Evolutionary conservation across 495 filamentous ascomycete species (phyloP).

Genomic region (Aspergillus panamensis): DNA sequence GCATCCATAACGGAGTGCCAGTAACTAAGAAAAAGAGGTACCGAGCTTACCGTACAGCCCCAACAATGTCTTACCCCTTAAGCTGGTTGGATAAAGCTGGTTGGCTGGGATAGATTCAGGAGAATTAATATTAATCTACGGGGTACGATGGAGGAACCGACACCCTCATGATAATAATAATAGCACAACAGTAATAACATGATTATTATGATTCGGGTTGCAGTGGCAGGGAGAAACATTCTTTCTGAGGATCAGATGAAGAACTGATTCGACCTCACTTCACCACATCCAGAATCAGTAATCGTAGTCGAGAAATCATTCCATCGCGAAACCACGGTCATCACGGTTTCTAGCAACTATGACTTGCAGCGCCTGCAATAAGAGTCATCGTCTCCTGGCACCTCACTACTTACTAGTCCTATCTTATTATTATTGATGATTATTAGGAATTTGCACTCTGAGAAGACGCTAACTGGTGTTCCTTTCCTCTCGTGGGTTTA

Average conservation of each 20-base stretch:
- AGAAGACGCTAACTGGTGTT: constrained; percentile 14
- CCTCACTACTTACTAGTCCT: not conserved
- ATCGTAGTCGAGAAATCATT: not conserved
- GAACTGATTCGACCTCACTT: too few species aligned
- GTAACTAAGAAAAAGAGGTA: constrained; percentile 4
- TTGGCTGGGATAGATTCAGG: constrained; percentile 24
- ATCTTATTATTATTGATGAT: constrained; percentile 4
- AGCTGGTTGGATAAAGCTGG: constrained; percentile 14
- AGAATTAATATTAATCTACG: constrained; percentile 23
- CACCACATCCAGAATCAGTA: too few species aligned
- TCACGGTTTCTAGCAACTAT: constrained; percentile 19
- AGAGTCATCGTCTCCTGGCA: constrained; percentile 16
- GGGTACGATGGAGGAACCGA: not conserved
- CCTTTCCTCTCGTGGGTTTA: constrained; percentile 21
- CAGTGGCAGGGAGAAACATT: not conserved
- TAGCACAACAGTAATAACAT: not conserved
- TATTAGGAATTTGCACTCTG: constrained; percentile 12
- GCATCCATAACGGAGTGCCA: constrained; percentile 9
- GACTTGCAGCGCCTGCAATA: constrained; percentile 24
- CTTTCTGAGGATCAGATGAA: not conserved
- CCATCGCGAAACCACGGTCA: too few species aligned
- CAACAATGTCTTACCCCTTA: constrained; percentile 25
- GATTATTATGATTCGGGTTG: not conserved
- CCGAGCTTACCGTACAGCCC: constrained; percentile 17
- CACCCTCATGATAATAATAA: constrained; percentile 3